Conservation (phyloP, 2,329 filamentous ascomycete species). For the Aspergillus glaucus region DNA sequence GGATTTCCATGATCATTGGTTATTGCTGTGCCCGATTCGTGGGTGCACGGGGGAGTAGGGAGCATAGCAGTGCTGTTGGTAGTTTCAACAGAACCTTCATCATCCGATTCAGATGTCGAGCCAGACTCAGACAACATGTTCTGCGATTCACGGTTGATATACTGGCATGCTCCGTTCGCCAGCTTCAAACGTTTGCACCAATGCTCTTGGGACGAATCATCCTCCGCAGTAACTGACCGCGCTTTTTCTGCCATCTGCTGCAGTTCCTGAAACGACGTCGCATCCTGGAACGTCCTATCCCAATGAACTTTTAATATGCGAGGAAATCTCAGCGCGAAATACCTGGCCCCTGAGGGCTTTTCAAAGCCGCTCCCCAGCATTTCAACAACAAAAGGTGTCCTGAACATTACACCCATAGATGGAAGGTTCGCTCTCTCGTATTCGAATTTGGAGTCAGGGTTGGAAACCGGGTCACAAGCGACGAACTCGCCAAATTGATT, state of each 20-base stretch:
- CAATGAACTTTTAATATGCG: constrained; percentile 68
- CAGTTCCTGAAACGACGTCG: constrained; percentile 63
- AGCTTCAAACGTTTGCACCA: constrained; percentile 59
- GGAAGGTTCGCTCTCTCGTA: constrained; percentile 37
- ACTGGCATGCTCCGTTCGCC: constrained; percentile 36
- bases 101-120: constrained; percentile 10
- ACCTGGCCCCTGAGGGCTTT: constrained; percentile 60
- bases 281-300: constrained; percentile 65
- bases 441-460: constrained; percentile 39
- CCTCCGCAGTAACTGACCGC: constrained; percentile 43
- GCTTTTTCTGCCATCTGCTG: constrained; percentile 59
- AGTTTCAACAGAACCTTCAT: neutral
- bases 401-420: constrained; percentile 50
- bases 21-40: neutral
- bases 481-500: constrained; percentile 43
- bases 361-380: constrained; percentile 75
- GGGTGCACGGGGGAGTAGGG: neutral
- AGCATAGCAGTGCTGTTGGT: neutral
- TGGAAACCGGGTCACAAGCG: constrained; percentile 30
- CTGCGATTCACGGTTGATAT: constrained; percentile 19
- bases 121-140: constrained; percentile 15
- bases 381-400: constrained; percentile 68
- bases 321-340: constrained; percentile 72
- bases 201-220: constrained; percentile 52
- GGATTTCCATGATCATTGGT: neutral